Evolutionary conservation across 768 basidiomycete genomes (phyloP).

Genomic region (Boletus subparvulus): DNA sequence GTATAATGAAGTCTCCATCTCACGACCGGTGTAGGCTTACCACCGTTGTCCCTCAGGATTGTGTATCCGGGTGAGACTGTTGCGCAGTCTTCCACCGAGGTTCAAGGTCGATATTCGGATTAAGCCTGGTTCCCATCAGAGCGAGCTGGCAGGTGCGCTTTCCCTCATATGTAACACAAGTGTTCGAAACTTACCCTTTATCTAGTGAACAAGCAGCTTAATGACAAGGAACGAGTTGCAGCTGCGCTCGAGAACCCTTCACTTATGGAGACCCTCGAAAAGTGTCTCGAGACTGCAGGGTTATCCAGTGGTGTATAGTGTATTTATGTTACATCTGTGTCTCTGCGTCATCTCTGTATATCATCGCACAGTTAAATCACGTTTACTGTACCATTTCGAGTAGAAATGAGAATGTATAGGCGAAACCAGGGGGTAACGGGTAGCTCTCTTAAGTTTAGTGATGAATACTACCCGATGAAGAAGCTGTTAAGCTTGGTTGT

Average conservation of each 20-base stretch:
- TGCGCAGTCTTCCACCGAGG: conserved; percentile 85
- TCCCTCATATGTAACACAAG: not conserved
- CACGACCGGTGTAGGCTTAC: not conserved
- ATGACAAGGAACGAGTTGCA: conserved; percentile 97
- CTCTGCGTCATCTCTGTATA: not conserved
- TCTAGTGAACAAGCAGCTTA: conserved; percentile 95
- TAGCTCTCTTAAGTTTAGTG: too few relatives aligned
- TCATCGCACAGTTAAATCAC: not conserved
- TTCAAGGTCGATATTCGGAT: conserved; percentile 95
- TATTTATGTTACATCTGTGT: not conserved
- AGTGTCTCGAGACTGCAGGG: conserved; percentile 52
- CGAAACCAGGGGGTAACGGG: not conserved
- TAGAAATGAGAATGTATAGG: not conserved
- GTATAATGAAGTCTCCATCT: conserved; percentile 37
- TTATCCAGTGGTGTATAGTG: not conserved
- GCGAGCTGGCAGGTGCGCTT: conserved; percentile 77
- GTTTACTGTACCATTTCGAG: too few relatives aligned
- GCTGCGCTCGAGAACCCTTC: conserved; percentile 93
- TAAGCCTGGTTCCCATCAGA: conserved; percentile 94
- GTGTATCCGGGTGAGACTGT: conserved; percentile 90
- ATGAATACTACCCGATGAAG: too few relatives aligned
- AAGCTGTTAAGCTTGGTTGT: too few relatives aligned
- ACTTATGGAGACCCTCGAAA: conserved; percentile 84
- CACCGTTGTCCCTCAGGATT: conserved; percentile 48
- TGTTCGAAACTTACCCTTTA: not conserved